phyloP scores from a whole-genome alignment of 345 rosid species.

The Gossypium longicalyx region DNA sequence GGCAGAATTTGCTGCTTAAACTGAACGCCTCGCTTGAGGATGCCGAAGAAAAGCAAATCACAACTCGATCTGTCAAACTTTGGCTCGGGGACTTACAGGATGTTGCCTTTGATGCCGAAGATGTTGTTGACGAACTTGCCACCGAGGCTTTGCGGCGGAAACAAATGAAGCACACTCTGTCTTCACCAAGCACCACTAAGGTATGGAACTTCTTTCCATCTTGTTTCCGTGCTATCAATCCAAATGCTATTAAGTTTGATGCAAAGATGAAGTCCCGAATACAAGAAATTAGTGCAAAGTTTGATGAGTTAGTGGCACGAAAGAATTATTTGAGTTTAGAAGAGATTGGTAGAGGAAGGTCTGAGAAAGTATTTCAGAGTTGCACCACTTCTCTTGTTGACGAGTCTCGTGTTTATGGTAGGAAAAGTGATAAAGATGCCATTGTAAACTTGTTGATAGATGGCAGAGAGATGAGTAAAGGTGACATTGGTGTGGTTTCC shows the following conservation, averaged over 20 bases:
- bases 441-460: constrained; percentile 16
- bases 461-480: not conserved
- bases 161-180: not conserved
- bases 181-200: not conserved
- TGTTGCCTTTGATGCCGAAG: constrained; percentile 27
- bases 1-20: constrained; percentile 14
- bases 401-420: constrained; percentile 22
- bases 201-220: not conserved
- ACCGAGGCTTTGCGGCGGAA: not conserved
- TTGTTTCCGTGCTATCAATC: constrained; percentile 1
- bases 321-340: constrained; percentile 8
- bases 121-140: constrained; percentile 21
- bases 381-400: constrained; percentile 8
- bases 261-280: constrained; percentile 7
- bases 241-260: not conserved
- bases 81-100: constrained; percentile 24
- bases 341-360: constrained; percentile 4
- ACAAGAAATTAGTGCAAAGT: not conserved
- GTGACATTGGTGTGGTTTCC: constrained; percentile 20
- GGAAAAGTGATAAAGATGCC: constrained; percentile 21
- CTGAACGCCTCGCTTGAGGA: constrained; percentile 13
- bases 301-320: not conserved
- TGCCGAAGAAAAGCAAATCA: constrained; percentile 10
- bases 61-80: not conserved
- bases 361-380: not conserved